These are phyloP conservation scores for Kockiozyma suomiensis DNA, from an alignment of 805 yeast genomes.

Conservation along the genomic window DNA sequence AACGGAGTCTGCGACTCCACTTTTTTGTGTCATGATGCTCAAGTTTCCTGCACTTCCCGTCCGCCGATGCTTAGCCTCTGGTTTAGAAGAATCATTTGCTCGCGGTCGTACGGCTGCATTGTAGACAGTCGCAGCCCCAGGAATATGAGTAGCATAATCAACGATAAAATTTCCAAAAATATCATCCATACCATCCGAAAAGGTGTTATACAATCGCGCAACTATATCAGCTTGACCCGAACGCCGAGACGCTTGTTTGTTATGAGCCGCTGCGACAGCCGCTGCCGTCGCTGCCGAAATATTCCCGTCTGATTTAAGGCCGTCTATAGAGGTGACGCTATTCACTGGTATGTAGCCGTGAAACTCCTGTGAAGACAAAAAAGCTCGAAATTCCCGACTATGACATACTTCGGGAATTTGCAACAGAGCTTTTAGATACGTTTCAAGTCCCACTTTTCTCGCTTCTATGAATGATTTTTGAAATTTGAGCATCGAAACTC, in stretches of 20 bases:
- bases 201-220: conserved; percentile 21
- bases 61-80: neutral
- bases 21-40: conserved; percentile 8
- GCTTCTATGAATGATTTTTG: conserved; percentile 66
- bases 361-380: conserved; percentile 59
- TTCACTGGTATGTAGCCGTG: conserved; percentile 6
- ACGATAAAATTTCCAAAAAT: conserved; percentile 29
- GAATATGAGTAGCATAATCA: conserved; percentile 30
- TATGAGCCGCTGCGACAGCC: conserved; percentile 17
- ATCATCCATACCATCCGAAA: conserved; percentile 33
- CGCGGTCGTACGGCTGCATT: conserved; percentile 11
- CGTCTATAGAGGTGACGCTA: neutral
- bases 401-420: conserved; percentile 70
- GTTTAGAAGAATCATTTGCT: neutral
- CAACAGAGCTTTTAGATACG: conserved; percentile 61
- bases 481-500: conserved; percentile 66
- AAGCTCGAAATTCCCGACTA: conserved; percentile 69
- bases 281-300: conserved; percentile 18
- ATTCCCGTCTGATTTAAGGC: neutral
- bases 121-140: conserved; percentile 12
- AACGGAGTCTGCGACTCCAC: neutral
- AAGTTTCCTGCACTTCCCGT: conserved; percentile 13
- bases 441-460: conserved; percentile 62
- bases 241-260: neutral
- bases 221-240: conserved; percentile 20